phyloP scores from a whole-genome alignment of 257 asterid genomes.

The Solanum virginianum region DNA sequence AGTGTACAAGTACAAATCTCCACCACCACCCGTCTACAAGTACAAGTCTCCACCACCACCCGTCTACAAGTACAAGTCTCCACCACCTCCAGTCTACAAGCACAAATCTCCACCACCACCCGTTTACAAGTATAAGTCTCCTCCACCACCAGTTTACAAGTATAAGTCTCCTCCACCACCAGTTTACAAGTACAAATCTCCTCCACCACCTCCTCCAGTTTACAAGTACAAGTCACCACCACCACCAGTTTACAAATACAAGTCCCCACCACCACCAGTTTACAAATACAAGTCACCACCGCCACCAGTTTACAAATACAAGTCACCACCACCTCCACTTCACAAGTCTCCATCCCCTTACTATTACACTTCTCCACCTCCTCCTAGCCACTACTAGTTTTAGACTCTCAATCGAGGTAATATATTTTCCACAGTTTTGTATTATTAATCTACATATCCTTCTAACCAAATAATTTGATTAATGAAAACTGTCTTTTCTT shows the following conservation, averaged over 20 bases:
- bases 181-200: not conserved
- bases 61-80: not conserved
- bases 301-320: not conserved
- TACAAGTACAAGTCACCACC: not conserved
- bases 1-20: not conserved
- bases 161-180: not conserved
- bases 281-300: not conserved
- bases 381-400: constrained; percentile 12
- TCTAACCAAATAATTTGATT: not conserved
- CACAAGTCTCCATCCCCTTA: not conserved
- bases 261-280: not conserved
- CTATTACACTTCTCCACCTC: constrained; percentile 9
- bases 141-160: not conserved
- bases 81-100: not conserved
- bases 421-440: not conserved
- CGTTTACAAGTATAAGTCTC: not conserved
- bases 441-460: not conserved
- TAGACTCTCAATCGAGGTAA: not conserved
- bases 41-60: constrained; percentile 1
- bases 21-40: not conserved
- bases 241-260: not conserved
- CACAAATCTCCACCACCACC: not conserved
- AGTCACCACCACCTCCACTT: not conserved
- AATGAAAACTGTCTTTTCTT: not conserved
- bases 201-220: constrained; percentile 1